A percentile compares a stretch with the other conserved stretches of the same genome.
These are phyloP conservation scores for Boletus reticuloceps DNA, from an alignment of 768 basidiomycete genomes.

Conservation along the genomic window DNA sequence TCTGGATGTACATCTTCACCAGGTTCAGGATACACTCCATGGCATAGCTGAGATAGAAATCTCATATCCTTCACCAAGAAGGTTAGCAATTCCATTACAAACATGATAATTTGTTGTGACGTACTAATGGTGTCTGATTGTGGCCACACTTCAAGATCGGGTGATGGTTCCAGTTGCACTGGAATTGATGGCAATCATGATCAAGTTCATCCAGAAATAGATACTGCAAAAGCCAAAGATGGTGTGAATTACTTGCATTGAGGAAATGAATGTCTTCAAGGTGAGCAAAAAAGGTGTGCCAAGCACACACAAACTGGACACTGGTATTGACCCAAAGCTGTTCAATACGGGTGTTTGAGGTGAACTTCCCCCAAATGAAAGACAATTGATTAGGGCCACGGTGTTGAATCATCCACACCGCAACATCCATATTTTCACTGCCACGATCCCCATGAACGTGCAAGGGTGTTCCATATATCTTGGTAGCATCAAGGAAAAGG, in stretches of 20 bases:
- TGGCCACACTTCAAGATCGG: conserved; percentile 19
- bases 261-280: conserved; percentile 37
- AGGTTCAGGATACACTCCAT: not conserved
- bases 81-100: no score
- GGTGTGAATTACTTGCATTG: conserved; percentile 26
- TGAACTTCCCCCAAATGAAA: conserved; percentile 37
- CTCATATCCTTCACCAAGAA: not conserved
- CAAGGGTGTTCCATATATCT: conserved; percentile 20
- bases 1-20: no score
- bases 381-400: conserved; percentile 22
- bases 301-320: conserved; percentile 35
- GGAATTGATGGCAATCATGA: conserved; percentile 34
- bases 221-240: conserved; percentile 44
- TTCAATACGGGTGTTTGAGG: conserved; percentile 44
- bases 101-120: not conserved
- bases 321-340: conserved; percentile 44
- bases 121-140: not conserved
- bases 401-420: conserved; percentile 26
- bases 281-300: conserved; percentile 41
- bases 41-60: not conserved
- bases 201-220: conserved; percentile 41
- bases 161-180: conserved; percentile 39
- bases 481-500: conserved; percentile 18
- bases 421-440: conserved; percentile 29
- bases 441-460: conserved; percentile 28